These are phyloP conservation scores for Cutaneotrichosporon dermatis DNA, from an alignment of 1,284 basidiomycete species.

Conservation along the genomic window DNA sequence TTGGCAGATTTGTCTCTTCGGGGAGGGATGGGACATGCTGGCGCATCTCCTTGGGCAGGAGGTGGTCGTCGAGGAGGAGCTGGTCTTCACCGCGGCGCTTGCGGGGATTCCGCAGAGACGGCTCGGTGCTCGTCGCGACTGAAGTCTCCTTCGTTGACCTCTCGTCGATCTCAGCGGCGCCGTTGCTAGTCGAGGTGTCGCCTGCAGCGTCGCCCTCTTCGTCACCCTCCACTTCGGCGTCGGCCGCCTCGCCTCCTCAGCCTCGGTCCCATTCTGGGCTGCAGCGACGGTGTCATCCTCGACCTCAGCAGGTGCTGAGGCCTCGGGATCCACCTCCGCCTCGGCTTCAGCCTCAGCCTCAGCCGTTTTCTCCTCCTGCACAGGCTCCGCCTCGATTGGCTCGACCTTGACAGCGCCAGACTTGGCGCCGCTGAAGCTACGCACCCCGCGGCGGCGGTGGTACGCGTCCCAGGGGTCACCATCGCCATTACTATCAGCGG, in stretches of 20 bases:
- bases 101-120: slow-evolving; percentile 9
- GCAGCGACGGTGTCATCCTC: too few species aligned
- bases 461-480: slow-evolving; percentile 34
- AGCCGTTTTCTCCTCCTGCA: slow-evolving; percentile 3
- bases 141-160: slow-evolving; percentile 1
- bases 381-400: slow-evolving; percentile 38
- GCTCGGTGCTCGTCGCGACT: slow-evolving; percentile 15
- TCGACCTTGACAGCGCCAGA: slow-evolving; percentile 24
- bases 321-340: too few species aligned
- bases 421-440: slow-evolving; percentile 25
- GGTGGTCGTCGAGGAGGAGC: slow-evolving; percentile 40
- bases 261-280: not conserved
- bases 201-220: slow-evolving; percentile 1
- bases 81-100: slow-evolving; percentile 42
- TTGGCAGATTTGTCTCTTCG: slow-evolving; percentile 14
- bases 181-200: slow-evolving; percentile 5
- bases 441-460: slow-evolving; percentile 27
- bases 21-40: slow-evolving; percentile 16
- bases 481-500: not conserved
- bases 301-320: not conserved
- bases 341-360: not conserved
- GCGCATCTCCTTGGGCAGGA: slow-evolving; percentile 36
- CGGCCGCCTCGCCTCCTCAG: not conserved
- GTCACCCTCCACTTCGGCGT: too few species aligned
- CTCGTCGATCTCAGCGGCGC: not conserved